phyloP scores from a whole-genome alignment of 495 filamentous ascomycete genomes.

The Lichenothelia convexa region DNA sequence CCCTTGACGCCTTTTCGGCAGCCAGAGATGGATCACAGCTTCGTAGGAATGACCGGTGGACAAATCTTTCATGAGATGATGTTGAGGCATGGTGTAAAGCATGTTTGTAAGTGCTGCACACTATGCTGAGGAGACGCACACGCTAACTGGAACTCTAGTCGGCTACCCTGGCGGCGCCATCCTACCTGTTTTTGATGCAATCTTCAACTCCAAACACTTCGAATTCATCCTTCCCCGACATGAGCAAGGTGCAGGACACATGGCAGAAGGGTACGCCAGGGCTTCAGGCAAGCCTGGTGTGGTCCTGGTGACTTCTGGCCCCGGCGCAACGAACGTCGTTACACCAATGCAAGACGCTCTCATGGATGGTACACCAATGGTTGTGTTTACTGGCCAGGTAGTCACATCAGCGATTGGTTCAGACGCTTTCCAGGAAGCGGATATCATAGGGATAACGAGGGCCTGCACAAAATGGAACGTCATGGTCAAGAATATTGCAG shows the following conservation, averaged over 20 bases:
- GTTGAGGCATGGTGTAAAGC: conserved; percentile 77
- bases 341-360: conserved; percentile 66
- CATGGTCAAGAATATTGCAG: conserved; percentile 63
- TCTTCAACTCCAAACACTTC: conserved; percentile 66
- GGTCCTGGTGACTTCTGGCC: conserved; percentile 62
- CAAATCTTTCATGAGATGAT: conserved; percentile 99
- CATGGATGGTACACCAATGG: conserved; percentile 61
- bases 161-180: conserved; percentile 67
- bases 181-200: conserved; percentile 69
- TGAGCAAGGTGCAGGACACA: conserved; percentile 67
- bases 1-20: conserved; percentile 18
- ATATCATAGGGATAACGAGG: conserved; percentile 57
- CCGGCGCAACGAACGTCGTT: conserved; percentile 61
- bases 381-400: conserved; percentile 67
- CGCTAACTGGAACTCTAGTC: conserved; percentile 20
- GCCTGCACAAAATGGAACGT: conserved; percentile 77
- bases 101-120: conserved; percentile 32
- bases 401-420: conserved; percentile 53
- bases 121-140: not conserved
- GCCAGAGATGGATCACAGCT: conserved; percentile 31
- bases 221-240: conserved; percentile 62
- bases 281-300: conserved; percentile 59
- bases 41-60: conserved; percentile 88
- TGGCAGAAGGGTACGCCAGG: conserved; percentile 64
- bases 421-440: conserved; percentile 68